A percentile compares a stretch with the other conserved stretches of the same genome.
Conservation (phyloP, 345 rosid species). For the Citrus australasica region DNA sequence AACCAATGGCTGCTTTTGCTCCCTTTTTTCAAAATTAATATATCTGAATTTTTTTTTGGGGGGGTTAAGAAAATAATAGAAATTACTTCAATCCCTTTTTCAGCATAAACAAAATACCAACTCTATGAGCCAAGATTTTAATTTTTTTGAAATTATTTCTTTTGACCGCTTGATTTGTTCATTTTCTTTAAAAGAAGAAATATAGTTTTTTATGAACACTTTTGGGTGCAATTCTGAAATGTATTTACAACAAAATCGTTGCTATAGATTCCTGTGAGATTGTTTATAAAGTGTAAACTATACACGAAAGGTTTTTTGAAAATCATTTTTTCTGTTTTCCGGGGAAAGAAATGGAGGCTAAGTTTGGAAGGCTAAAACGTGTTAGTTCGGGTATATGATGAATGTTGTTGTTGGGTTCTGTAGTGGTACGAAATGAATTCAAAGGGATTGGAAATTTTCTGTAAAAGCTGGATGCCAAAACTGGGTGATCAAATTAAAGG, state of each 20-base stretch:
- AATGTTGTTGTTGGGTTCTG: slow-evolving; percentile 5
- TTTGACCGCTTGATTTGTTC: neutral
- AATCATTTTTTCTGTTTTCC: neutral
- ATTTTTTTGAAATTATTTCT: neutral
- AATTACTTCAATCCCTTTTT: neutral
- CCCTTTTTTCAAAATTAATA: neutral
- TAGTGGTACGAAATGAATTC: slow-evolving; percentile 84
- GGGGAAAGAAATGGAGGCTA: neutral
- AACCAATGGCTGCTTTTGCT: slow-evolving; percentile 15
- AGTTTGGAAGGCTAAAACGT: neutral
- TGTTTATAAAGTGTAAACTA: neutral
- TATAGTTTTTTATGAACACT: neutral
- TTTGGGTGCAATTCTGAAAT: neutral
- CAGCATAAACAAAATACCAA: neutral
- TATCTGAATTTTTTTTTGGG: too few relatives aligned
- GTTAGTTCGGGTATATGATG: neutral
- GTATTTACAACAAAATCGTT: neutral
- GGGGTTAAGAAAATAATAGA: neutral
- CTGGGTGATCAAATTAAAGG: slow-evolving; percentile 60
- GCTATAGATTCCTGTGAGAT: neutral
- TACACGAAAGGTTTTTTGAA: neutral
- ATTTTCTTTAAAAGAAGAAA: too few relatives aligned
- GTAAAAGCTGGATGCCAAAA: slow-evolving; percentile 82
- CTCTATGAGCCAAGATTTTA: neutral
- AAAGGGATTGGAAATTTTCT: slow-evolving; percentile 67